phyloP scores from a whole-genome alignment of 1,139 yeast species.

The Debaryomycetaceae sp. region DNA sequence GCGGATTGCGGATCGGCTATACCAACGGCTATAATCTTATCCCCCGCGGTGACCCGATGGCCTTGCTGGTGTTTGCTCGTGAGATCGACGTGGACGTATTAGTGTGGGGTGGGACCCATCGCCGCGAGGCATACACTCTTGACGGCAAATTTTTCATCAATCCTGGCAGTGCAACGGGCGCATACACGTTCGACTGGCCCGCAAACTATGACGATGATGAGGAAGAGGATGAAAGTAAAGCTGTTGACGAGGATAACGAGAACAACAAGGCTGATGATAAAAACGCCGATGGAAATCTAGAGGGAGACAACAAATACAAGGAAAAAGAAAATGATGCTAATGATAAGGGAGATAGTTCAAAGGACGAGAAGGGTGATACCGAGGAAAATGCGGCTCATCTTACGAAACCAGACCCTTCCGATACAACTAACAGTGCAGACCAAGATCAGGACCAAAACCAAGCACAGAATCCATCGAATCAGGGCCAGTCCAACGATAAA shows the following conservation, averaged over 20 bases:
- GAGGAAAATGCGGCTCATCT: too few relatives aligned
- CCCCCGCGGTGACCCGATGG: constrained; percentile 81
- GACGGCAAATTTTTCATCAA: constrained; percentile 89
- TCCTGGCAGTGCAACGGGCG: constrained; percentile 97
- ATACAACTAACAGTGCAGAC: constrained; percentile 1
- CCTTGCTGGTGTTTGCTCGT: constrained; percentile 72
- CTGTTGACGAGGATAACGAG: constrained; percentile 22
- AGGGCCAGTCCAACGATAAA: constrained; percentile 2
- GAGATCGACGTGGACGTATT: constrained; percentile 86
- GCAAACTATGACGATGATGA: constrained; percentile 37
- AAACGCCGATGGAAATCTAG: constrained; percentile 6
- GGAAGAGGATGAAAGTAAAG: constrained; percentile 21
- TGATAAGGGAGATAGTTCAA: constrained; percentile 8
- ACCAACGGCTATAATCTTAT: constrained; percentile 77
- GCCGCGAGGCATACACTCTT: constrained; percentile 84
- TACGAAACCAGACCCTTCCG: too few relatives aligned
- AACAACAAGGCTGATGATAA: constrained; percentile 8
- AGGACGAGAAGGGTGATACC: constrained; percentile 7
- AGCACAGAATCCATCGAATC: background rate
- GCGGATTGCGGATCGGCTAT: constrained; percentile 69
- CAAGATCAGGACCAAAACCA: background rate
- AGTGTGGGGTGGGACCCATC: constrained; percentile 95
- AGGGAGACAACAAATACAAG: constrained; percentile 4
- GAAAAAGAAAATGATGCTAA: constrained; percentile 6
- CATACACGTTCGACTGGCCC: constrained; percentile 45